phyloP scores from a whole-genome alignment of 2,329 filamentous ascomycete species.

The Seiridium cupressi region DNA sequence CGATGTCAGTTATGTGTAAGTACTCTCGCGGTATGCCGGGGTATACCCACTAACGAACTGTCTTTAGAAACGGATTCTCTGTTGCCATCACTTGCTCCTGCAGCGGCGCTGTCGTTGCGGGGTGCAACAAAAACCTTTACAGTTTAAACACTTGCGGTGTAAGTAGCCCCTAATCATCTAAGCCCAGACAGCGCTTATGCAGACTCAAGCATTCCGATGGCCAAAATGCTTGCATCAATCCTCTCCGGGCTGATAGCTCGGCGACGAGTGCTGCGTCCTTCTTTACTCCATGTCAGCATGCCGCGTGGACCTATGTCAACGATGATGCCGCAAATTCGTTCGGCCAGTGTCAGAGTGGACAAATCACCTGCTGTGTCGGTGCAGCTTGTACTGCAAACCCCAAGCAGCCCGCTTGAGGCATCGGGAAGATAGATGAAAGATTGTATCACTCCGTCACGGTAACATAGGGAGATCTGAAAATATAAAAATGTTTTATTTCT shows the following conservation, averaged over 20 bases:
- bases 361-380: constrained; percentile 16
- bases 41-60: too few relatives aligned
- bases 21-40: too few relatives aligned
- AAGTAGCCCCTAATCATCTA: background rate
- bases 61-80: constrained; percentile 14
- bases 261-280: constrained; percentile 10
- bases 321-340: constrained; percentile 17
- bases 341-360: constrained; percentile 16
- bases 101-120: constrained; percentile 11
- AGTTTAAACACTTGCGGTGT: constrained; percentile 12
- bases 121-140: constrained; percentile 20
- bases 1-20: constrained; percentile 18
- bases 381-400: constrained; percentile 12
- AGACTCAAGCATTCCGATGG: background rate
- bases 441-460: too few relatives aligned
- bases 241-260: constrained; percentile 7
- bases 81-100: constrained; percentile 19
- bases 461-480: too few relatives aligned
- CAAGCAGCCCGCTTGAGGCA: constrained; percentile 2
- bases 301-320: constrained; percentile 19
- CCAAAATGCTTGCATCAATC: constrained; percentile 18
- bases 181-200: background rate
- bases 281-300: constrained; percentile 19
- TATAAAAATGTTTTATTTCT: too few relatives aligned
- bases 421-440: too few relatives aligned